These are phyloP conservation scores for Teunomyces cretensis DNA, from an alignment of 805 yeast species.

Conservation along the genomic window DNA sequence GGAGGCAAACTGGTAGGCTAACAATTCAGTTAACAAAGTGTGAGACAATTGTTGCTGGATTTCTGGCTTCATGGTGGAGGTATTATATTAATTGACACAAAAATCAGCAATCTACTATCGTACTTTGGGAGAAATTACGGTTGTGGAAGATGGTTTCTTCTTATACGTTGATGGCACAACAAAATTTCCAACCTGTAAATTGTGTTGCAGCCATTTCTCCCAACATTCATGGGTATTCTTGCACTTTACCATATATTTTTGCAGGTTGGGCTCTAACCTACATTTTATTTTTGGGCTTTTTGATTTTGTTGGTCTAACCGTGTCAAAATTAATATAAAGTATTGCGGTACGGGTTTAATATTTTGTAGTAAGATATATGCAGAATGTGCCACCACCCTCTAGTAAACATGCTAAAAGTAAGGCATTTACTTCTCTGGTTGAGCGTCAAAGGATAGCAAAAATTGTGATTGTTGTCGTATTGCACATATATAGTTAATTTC, in stretches of 20 bases:
- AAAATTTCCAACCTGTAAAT: neutral
- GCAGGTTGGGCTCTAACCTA: neutral
- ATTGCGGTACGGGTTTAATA: neutral
- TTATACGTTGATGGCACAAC: constrained; percentile 2
- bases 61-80: constrained; percentile 76
- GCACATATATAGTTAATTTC: no score
- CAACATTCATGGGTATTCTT: neutral
- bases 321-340: neutral
- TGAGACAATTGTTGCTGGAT: constrained; percentile 97
- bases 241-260: neutral
- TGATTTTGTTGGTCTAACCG: neutral
- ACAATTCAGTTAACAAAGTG: constrained; percentile 86
- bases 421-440: no score
- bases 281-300: constrained; percentile 1
- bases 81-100: neutral
- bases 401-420: neutral
- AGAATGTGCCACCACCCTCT: neutral
- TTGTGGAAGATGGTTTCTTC: neutral
- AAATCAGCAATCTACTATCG: neutral
- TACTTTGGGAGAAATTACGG: neutral
- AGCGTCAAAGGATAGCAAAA: no score
- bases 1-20: constrained; percentile 98
- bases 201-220: neutral
- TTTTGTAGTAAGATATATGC: neutral
- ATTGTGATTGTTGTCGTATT: no score